Conservation (phyloP, 164 flowering plant species). For the Tetracentron sinense region DNA sequence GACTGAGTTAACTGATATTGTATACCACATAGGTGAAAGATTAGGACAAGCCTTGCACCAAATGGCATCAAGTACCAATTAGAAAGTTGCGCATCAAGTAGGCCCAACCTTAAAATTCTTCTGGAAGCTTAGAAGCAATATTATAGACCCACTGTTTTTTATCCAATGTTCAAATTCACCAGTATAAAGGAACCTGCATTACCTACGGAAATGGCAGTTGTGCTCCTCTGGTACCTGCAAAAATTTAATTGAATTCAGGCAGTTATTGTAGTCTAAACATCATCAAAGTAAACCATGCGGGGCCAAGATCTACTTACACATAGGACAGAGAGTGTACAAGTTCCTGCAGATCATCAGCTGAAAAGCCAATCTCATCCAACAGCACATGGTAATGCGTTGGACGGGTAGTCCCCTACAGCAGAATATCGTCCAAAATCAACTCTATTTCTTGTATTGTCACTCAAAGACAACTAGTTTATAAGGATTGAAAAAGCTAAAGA, state of each 20-base stretch:
- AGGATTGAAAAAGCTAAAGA: neutral
- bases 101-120: no score
- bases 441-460: no score
- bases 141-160: neutral
- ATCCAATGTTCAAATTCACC: no score
- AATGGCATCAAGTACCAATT: no score
- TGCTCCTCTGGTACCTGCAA: slow-evolving; percentile 84
- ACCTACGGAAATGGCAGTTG: slow-evolving; percentile 89
- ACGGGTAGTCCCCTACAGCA: slow-evolving; percentile 61
- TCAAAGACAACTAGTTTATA: neutral
- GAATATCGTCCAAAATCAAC: neutral
- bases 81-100: no score
- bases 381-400: slow-evolving; percentile 80
- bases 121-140: no score
- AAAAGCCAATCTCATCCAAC: slow-evolving; percentile 63
- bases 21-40: no score
- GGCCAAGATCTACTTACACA: slow-evolving; percentile 48
- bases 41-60: no score
- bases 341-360: slow-evolving; percentile 73
- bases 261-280: neutral
- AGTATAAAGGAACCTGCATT: slow-evolving; percentile 6
- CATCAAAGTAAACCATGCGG: neutral
- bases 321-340: slow-evolving; percentile 77
- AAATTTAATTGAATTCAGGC: neutral
- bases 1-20: no score